phyloP scores from a whole-genome alignment of 2,329 filamentous ascomycete genomes.

The Aspergillus sp. region DNA sequence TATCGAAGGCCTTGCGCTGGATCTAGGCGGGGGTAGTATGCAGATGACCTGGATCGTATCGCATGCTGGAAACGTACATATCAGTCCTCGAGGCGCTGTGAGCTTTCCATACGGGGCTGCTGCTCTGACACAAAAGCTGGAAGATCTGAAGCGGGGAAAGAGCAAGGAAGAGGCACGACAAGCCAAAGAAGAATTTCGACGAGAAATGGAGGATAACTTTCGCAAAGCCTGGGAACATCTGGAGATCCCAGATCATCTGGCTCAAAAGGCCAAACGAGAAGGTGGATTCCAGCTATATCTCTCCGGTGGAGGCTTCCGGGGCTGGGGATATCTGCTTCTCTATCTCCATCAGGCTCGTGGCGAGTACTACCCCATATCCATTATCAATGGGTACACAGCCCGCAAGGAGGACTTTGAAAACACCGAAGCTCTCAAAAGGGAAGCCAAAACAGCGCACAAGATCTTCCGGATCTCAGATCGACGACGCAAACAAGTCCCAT shows the following conservation, averaged over 20 bases:
- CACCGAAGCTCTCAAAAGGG: constrained; percentile 40
- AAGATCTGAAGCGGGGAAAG: constrained; percentile 38
- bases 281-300: constrained; percentile 69
- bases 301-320: constrained; percentile 83
- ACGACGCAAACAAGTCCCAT: constrained; percentile 74
- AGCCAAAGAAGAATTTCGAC: constrained; percentile 45
- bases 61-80: constrained; percentile 45
- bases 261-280: constrained; percentile 37
- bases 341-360: constrained; percentile 58
- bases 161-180: no score
- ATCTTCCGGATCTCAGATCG: constrained; percentile 74
- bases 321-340: constrained; percentile 88
- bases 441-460: constrained; percentile 28
- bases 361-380: constrained; percentile 75
- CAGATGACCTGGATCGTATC: constrained; percentile 65
- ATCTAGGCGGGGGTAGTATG: constrained; percentile 73
- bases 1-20: constrained; percentile 75
- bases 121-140: constrained; percentile 55
- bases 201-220: constrained; percentile 56
- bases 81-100: constrained; percentile 52
- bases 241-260: constrained; percentile 52
- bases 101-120: constrained; percentile 69
- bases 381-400: constrained; percentile 74
- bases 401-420: constrained; percentile 57
- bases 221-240: constrained; percentile 55